Percentiles rank a stretch among this genome's conserved stretches.
Evolutionary conservation across 169 alveolate species (phyloP).

Genomic region (Eimeria maxima): DNA sequence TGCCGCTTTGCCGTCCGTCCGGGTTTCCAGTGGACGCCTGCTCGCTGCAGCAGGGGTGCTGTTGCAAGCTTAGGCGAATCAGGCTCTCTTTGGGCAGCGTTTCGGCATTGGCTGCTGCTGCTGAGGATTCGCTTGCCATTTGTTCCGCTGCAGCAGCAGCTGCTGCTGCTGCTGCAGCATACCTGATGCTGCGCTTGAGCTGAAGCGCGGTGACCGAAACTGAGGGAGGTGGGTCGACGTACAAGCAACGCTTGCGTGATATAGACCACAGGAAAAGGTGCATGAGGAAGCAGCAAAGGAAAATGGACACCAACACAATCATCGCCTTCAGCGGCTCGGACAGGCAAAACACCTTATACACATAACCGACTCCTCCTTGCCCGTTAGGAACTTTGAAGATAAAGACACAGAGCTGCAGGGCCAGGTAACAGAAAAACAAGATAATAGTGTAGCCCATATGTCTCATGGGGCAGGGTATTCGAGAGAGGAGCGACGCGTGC

Average conservation of each 20-base stretch:
- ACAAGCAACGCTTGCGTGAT: conserved; percentile 44
- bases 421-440: conserved; percentile 36
- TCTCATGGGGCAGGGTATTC: conserved; percentile 75
- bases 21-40: conserved; percentile 41
- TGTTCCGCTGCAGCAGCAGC: conserved; percentile 68
- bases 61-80: conserved; percentile 2
- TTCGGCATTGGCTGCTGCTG: not conserved
- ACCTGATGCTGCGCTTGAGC: conserved; percentile 62
- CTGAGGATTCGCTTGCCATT: conserved; percentile 31
- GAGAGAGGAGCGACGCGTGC: conserved; percentile 76
- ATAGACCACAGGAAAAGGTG: conserved; percentile 1
- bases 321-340: conserved; percentile 29
- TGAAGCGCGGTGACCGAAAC: conserved; percentile 74
- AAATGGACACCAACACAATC: conserved; percentile 19
- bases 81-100: not conserved
- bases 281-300: conserved; percentile 33
- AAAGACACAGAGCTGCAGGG: conserved; percentile 61
- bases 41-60: conserved; percentile 63
- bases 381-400: conserved; percentile 71
- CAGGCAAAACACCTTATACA: conserved; percentile 65
- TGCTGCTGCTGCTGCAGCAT: conserved; percentile 68
- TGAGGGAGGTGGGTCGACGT: conserved; percentile 79
- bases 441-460: conserved; percentile 58
- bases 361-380: conserved; percentile 75
- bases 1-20: conserved; percentile 59